These are phyloP conservation scores for Xylaria sp. DNA, from an alignment of 2,329 filamentous ascomycete genomes.

Conservation along the genomic window DNA sequence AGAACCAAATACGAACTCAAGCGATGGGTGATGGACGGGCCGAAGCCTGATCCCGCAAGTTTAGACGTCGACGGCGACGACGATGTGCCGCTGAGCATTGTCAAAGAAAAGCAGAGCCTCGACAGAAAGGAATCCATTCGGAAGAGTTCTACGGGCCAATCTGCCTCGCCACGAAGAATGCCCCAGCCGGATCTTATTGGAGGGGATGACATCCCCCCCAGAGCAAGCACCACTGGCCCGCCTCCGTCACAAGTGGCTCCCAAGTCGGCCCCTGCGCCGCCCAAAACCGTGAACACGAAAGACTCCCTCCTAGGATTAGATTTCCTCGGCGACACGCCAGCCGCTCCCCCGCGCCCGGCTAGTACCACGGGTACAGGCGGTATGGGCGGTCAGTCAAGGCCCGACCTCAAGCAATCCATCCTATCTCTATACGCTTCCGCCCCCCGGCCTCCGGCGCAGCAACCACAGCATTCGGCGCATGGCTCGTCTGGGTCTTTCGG, in stretches of 20 bases:
- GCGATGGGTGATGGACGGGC: slow-evolving; percentile 98
- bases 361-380: slow-evolving; percentile 72
- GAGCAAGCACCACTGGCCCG: slow-evolving; percentile 76
- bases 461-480: slow-evolving; percentile 55
- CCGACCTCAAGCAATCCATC: slow-evolving; percentile 96
- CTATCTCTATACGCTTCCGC: slow-evolving; percentile 88
- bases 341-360: slow-evolving; percentile 76
- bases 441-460: slow-evolving; percentile 70
- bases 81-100: slow-evolving; percentile 67
- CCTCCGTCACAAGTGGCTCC: slow-evolving; percentile 57
- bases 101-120: slow-evolving; percentile 68
- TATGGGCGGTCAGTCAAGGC: slow-evolving; percentile 70
- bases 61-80: slow-evolving; percentile 85
- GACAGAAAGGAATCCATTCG: slow-evolving; percentile 62
- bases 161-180: slow-evolving; percentile 41
- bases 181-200: slow-evolving; percentile 80
- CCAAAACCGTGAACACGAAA: slow-evolving; percentile 71
- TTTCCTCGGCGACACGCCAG: slow-evolving; percentile 76
- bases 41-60: slow-evolving; percentile 88
- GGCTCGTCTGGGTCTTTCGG: slow-evolving; percentile 67
- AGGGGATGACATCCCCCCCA: slow-evolving; percentile 67
- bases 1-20: slow-evolving; percentile 98
- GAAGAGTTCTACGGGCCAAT: slow-evolving; percentile 58
- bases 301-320: slow-evolving; percentile 92
- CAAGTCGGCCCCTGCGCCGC: slow-evolving; percentile 67